phyloP scores from a whole-genome alignment of 2,329 filamentous ascomycete species.

The Cercospora zeina region DNA sequence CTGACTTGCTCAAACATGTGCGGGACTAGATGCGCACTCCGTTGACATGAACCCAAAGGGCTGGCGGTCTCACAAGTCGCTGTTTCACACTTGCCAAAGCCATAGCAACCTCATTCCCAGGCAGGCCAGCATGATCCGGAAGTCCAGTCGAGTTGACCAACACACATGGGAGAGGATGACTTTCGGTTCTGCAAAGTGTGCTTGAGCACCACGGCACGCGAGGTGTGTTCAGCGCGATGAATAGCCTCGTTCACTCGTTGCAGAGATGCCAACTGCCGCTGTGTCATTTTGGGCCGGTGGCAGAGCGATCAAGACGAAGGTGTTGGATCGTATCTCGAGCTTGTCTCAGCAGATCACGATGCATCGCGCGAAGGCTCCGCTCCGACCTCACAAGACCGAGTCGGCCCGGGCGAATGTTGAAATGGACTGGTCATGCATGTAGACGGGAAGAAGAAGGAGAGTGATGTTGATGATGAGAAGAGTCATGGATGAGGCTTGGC shows the following conservation, averaged over 20 bases:
- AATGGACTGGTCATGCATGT: background rate
- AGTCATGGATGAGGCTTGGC: background rate
- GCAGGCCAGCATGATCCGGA: background rate
- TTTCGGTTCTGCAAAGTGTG: background rate
- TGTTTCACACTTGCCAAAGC: background rate
- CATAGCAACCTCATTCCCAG: background rate
- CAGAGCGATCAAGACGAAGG: background rate
- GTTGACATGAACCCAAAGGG: background rate
- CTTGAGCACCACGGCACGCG: background rate
- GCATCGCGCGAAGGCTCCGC: background rate
- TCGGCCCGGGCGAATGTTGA: background rate
- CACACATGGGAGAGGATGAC: background rate
- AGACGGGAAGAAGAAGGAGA: background rate
- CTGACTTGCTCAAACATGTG: background rate
- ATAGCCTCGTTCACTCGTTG: background rate
- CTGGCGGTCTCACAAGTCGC: background rate
- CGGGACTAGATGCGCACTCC: background rate
- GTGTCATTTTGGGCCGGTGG: background rate
- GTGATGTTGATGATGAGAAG: background rate
- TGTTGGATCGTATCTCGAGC: background rate
- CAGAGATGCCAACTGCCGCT: background rate
- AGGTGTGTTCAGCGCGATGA: background rate
- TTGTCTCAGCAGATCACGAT: background rate
- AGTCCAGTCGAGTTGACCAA: background rate
- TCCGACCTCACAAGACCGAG: background rate